Base-by-base conservation (phyloP, 2,329 filamentous ascomycete species). In the Colletotrichum gloeosporioides region DNA sequence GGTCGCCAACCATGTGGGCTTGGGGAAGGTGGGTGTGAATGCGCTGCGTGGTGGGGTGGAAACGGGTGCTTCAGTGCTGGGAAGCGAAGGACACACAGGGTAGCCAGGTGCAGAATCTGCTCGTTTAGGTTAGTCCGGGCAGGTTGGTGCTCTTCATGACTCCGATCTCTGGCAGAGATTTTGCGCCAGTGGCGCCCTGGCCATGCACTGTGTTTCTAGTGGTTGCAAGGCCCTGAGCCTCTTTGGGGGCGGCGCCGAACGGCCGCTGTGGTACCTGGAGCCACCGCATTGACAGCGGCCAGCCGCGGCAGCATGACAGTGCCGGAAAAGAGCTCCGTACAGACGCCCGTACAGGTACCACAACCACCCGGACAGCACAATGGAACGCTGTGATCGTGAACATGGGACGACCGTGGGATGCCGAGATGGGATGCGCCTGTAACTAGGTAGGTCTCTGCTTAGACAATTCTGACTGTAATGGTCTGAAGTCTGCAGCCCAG, bases 1-100 rank as follows among this genome's bases (percentile, higher is more conserved):
- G 64, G 74, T 76, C 63, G 69, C 69, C 25, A 53, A 9, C 74
- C 74, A 74, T 74, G 59, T 74, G 70, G 71, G 64, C 59, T 75
- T 62, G 39, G 63, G 62, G 44, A 25, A 55, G 64, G 55, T 44
- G 57, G 70, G 73, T 76, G 71, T 36, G 31, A 74, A 76, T 76
- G 64, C 55, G 55, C 64, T 31, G 22, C 31, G 49, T 74, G 65
- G 70, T 65, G 74, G 74, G 59, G 74, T 76, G n/a, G 36, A 59
- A 53, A 32, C 16, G 49, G 7, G 3, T 27, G n/a, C 27, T 16
- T 62, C 59, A 66, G 71, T 59, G 74, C 27, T 4, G n/a, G 3
- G 4, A 53, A 53, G 44, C n/a, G 44, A 53, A 4, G n/a, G n/a
- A 22, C 44, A 32, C 49, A 76, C 70, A 76, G 64, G 70, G 74